Conservation (phyloP, 2,329 filamentous ascomycete species). For the Metarhizium rileyi region DNA sequence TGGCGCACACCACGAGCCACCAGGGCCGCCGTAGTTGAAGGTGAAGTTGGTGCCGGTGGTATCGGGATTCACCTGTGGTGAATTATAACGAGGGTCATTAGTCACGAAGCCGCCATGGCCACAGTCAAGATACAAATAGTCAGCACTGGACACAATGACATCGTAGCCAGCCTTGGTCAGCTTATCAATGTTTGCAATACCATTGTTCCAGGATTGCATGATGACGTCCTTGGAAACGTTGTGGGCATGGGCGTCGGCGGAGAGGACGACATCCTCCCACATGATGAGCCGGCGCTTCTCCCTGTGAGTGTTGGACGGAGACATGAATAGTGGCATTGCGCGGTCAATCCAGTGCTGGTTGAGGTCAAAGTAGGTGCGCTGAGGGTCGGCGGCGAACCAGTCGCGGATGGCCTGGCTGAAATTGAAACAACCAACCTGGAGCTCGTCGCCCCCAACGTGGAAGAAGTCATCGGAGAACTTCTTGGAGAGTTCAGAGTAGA, state of each 20-base stretch:
- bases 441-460: slow-evolving; percentile 46
- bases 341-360: slow-evolving; percentile 45
- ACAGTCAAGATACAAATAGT: slow-evolving; percentile 49
- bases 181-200: slow-evolving; percentile 39
- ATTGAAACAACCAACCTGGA: slow-evolving; percentile 46
- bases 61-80: slow-evolving; percentile 39
- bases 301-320: slow-evolving; percentile 11
- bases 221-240: slow-evolving; percentile 40
- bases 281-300: slow-evolving; percentile 42
- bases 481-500: slow-evolving; percentile 41
- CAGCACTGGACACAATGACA: slow-evolving; percentile 44
- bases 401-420: slow-evolving; percentile 38
- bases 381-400: slow-evolving; percentile 39
- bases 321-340: slow-evolving; percentile 37
- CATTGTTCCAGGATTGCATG: slow-evolving; percentile 46
- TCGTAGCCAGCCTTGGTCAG: slow-evolving; percentile 40
- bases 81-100: slow-evolving; percentile 47
- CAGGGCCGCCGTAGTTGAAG: slow-evolving; percentile 45
- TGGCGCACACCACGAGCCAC: slow-evolving; percentile 47
- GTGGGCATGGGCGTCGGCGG: slow-evolving; percentile 31
- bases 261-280: slow-evolving; percentile 45
- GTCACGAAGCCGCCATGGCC: slow-evolving; percentile 42
- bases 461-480: slow-evolving; percentile 44
- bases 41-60: slow-evolving; percentile 23
- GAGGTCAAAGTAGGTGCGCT: slow-evolving; percentile 35